Conservation (phyloP, 2,329 filamentous ascomycete genomes). For the Rhynchosporium graminicola region DNA sequence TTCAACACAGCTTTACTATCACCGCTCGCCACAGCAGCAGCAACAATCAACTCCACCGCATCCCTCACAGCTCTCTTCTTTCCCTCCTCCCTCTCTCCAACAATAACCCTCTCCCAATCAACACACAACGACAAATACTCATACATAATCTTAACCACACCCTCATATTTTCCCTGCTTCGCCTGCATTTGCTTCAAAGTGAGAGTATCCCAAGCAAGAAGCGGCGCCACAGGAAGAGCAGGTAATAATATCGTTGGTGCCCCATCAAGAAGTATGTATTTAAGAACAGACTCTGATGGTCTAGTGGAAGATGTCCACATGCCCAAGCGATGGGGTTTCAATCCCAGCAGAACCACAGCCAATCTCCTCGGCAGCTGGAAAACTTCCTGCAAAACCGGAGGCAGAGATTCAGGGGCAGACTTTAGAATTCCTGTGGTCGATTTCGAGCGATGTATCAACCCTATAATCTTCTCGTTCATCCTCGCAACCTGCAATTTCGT, state of each 20-base stretch:
- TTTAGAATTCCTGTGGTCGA: slow-evolving; percentile 9
- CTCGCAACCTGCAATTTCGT: slow-evolving; percentile 19
- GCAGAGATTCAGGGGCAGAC: slow-evolving; percentile 17
- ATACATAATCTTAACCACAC: slow-evolving; percentile 21
- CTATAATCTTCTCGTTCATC: slow-evolving; percentile 23
- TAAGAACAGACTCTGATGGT: slow-evolving; percentile 22
- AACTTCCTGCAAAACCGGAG: slow-evolving; percentile 20
- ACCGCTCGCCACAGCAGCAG: slow-evolving; percentile 21
- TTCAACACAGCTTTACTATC: slow-evolving; percentile 24
- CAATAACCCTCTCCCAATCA: slow-evolving; percentile 24
- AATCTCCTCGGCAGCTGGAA: slow-evolving; percentile 21
- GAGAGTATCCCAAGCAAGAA: slow-evolving; percentile 24
- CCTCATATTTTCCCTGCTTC: slow-evolving; percentile 20
- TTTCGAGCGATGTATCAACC: slow-evolving; percentile 18
- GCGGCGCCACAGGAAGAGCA: slow-evolving; percentile 23
- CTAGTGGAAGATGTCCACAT: slow-evolving; percentile 24
- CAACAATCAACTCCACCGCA: slow-evolving; percentile 23
- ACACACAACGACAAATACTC: slow-evolving; percentile 25
- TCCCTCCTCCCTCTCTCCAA: slow-evolving; percentile 22
- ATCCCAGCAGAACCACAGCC: slow-evolving; percentile 23
- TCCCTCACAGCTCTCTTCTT: slow-evolving; percentile 24
- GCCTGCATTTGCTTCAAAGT: slow-evolving; percentile 22
- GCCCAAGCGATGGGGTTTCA: slow-evolving; percentile 23
- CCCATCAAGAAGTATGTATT: slow-evolving; percentile 23
- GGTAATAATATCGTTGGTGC: slow-evolving; percentile 24